A percentile compares a stretch with the other conserved stretches of the same genome.
phyloP scores from a whole-genome alignment of 2,329 filamentous ascomycete species.

The Periconia macrospinosa region DNA sequence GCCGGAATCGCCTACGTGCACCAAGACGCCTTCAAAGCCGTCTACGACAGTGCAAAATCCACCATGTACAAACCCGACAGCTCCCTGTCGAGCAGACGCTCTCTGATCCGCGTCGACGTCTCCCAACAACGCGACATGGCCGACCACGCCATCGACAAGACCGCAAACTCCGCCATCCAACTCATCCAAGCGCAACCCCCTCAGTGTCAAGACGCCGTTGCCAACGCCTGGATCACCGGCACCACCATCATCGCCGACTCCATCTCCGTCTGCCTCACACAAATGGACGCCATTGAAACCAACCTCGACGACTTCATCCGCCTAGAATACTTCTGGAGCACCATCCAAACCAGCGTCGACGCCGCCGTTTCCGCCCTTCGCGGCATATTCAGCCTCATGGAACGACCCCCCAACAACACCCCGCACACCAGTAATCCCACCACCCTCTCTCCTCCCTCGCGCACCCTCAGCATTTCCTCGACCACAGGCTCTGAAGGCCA shows the following conservation, averaged over 20 bases:
- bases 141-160: conserved; percentile 51
- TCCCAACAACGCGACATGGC: conserved; percentile 50
- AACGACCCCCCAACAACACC: conserved; percentile 4
- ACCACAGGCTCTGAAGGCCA: conserved; percentile 14
- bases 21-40: conserved; percentile 51
- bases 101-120: conserved; percentile 48
- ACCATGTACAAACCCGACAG: conserved; percentile 36
- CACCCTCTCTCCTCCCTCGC: conserved; percentile 10
- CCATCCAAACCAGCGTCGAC: conserved; percentile 46
- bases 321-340: conserved; percentile 48
- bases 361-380: conserved; percentile 47
- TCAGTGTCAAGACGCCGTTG: conserved; percentile 45
- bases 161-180: conserved; percentile 47
- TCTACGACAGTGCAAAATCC: conserved; percentile 48
- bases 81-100: conserved; percentile 26
- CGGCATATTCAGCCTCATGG: conserved; percentile 52
- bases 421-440: conserved; percentile 4
- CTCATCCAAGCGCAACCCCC: conserved; percentile 48
- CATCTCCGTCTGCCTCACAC: conserved; percentile 45
- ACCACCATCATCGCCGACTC: conserved; percentile 50
- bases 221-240: conserved; percentile 50
- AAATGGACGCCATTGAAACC: conserved; percentile 45
- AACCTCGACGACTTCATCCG: conserved; percentile 50
- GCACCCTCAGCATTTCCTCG: conserved; percentile 34
- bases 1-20: conserved; percentile 50